phyloP scores from a whole-genome alignment of 352 stramenopile species.

The Pythium diclinum region DNA sequence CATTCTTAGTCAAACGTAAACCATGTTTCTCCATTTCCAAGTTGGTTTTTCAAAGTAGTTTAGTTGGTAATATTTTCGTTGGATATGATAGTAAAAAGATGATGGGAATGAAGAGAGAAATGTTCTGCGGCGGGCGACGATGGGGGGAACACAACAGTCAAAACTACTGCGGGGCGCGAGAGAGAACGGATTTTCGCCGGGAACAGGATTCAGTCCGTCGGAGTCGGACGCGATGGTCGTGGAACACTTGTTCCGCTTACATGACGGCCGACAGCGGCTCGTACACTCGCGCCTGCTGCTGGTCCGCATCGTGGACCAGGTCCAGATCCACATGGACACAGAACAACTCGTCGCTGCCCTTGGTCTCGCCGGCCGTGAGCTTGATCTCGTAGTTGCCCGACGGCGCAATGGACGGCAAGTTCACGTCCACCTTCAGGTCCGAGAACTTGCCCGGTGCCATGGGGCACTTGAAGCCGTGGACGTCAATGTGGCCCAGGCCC shows the following conservation, averaged over 20 bases:
- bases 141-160: not conserved
- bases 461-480: constrained; percentile 77
- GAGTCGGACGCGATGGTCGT: not conserved
- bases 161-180: not conserved
- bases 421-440: constrained; percentile 77
- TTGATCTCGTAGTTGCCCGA: constrained; percentile 80
- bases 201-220: not conserved
- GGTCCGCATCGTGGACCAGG: constrained; percentile 35
- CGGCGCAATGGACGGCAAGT: constrained; percentile 75
- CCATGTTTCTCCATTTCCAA: not conserved
- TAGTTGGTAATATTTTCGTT: not conserved
- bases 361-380: constrained; percentile 51
- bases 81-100: not conserved
- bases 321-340: constrained; percentile 80
- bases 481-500: constrained; percentile 81
- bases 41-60: not conserved
- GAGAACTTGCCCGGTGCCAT: constrained; percentile 60
- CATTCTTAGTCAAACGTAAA: too few species aligned
- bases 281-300: constrained; percentile 60
- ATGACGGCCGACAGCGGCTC: constrained; percentile 58
- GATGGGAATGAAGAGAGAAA: not conserved
- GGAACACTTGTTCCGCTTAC: constrained; percentile 33
- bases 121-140: not conserved
- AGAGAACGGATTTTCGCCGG: not conserved
- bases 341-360: constrained; percentile 51